These are phyloP conservation scores for Tulasnella sp. DNA, from an alignment of 768 basidiomycete genomes.

Conservation along the genomic window DNA sequence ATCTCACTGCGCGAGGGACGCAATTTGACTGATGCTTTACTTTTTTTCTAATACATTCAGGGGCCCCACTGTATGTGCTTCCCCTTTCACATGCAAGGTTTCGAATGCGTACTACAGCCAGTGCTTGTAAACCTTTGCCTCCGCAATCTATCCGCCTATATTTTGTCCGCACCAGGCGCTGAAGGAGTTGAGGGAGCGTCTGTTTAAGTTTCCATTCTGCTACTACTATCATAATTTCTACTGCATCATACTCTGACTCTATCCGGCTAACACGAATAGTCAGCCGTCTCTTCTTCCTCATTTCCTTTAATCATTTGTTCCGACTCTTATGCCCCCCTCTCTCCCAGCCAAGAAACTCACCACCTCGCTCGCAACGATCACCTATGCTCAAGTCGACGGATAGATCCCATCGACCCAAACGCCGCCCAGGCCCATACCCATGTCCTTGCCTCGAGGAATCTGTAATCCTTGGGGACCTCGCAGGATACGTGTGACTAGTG, in stretches of 20 bases:
- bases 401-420: slow-evolving; percentile 48
- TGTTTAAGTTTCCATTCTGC: too few relatives aligned
- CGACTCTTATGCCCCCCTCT: background rate
- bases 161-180: too few relatives aligned
- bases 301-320: too few relatives aligned
- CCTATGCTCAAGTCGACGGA: slow-evolving; percentile 41
- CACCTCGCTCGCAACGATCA: slow-evolving; percentile 35
- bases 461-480: slow-evolving; percentile 35
- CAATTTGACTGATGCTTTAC: background rate
- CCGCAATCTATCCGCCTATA: too few relatives aligned
- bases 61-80: background rate
- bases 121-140: background rate
- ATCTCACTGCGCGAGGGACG: background rate
- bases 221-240: too few relatives aligned
- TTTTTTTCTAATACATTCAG: background rate
- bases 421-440: background rate
- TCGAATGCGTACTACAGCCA: background rate
- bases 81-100: background rate
- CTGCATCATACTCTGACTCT: too few relatives aligned
- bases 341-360: slow-evolving; percentile 28
- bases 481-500: slow-evolving; percentile 37
- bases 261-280: too few relatives aligned
- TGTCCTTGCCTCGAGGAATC: slow-evolving; percentile 28
- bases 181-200: too few relatives aligned
- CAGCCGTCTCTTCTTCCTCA: too few relatives aligned